Percentiles rank a stretch among this genome's conserved stretches.
These are phyloP conservation scores for Candida palmyrensis DNA, from an alignment of 805 yeast species.

Conservation along the genomic window DNA sequence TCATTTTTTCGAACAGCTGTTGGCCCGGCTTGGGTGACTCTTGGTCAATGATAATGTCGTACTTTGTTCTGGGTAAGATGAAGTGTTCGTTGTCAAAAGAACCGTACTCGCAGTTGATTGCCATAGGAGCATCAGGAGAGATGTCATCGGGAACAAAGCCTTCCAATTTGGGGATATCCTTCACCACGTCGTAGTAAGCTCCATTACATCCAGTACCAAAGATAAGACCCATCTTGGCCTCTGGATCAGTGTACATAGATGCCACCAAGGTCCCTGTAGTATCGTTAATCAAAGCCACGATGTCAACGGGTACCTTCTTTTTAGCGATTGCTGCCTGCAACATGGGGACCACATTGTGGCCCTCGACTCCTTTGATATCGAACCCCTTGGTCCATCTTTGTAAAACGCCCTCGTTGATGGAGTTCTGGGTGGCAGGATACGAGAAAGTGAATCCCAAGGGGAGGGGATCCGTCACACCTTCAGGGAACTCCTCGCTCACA, in stretches of 20 bases:
- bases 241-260: conserved; percentile 84
- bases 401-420: conserved; percentile 79
- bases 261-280: conserved; percentile 97
- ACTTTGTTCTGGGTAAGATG: conserved; percentile 84
- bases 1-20: conserved; percentile 95
- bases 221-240: conserved; percentile 89
- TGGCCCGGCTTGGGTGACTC: conserved; percentile 95
- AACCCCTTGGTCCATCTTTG: conserved; percentile 98
- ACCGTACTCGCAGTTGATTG: conserved; percentile 97
- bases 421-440: conserved; percentile 80
- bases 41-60: conserved; percentile 72
- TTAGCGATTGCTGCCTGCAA: conserved; percentile 69
- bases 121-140: conserved; percentile 67
- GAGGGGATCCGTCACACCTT: conserved; percentile 55
- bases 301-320: conserved; percentile 68
- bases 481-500: conserved; percentile 60
- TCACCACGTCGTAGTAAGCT: conserved; percentile 80
- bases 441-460: conserved; percentile 95
- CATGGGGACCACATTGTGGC: conserved; percentile 90
- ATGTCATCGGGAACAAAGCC: conserved; percentile 66
- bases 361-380: conserved; percentile 90
- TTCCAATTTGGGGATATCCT: conserved; percentile 73
- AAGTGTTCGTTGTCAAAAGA: conserved; percentile 89
- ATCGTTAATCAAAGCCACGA: conserved; percentile 91
- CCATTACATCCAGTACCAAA: conserved; percentile 98